These are phyloP conservation scores for Phytophthora fragariaefolia DNA, from an alignment of 352 stramenopile species.

Conservation along the genomic window DNA sequence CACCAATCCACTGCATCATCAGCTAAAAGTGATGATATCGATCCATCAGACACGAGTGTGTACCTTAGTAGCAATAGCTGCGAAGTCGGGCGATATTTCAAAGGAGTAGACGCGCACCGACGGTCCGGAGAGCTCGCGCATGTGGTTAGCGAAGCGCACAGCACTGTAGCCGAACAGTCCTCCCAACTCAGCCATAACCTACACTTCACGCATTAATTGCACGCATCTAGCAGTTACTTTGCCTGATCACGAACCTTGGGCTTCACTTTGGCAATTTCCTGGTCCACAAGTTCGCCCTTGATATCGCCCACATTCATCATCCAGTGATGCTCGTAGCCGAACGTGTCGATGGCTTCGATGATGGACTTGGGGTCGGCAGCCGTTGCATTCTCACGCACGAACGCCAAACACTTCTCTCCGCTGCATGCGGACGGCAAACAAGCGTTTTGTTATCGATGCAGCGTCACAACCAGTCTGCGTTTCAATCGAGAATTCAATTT, in stretches of 20 bases:
- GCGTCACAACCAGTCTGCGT: not conserved
- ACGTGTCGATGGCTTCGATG: constrained; percentile 46
- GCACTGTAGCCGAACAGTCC: constrained; percentile 53
- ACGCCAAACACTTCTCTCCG: constrained; percentile 33
- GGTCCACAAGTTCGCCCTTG: constrained; percentile 54
- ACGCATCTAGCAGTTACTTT: not conserved
- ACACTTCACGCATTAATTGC: not conserved
- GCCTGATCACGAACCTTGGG: constrained; percentile 25
- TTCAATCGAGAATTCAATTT: not conserved
- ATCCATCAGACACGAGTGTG: not conserved
- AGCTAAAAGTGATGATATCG: not conserved
- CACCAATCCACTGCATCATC: not conserved
- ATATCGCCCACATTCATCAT: constrained; percentile 59
- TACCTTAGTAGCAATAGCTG: constrained; percentile 47
- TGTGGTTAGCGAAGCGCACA: constrained; percentile 46
- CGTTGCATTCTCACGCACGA: constrained; percentile 39
- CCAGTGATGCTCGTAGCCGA: constrained; percentile 35
- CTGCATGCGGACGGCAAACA: constrained; percentile 4
- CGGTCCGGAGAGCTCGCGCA: constrained; percentile 32
- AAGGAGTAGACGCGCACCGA: constrained; percentile 52
- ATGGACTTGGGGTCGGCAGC: constrained; percentile 43
- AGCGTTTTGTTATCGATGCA: not conserved
- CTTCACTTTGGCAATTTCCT: constrained; percentile 39
- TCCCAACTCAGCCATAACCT: constrained; percentile 51
- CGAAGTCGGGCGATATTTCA: constrained; percentile 44